A percentile compares a stretch with the other conserved stretches of the same genome.
Evolutionary conservation across 257 asterid species (phyloP).

Genomic region (Coffea canephora): DNA sequence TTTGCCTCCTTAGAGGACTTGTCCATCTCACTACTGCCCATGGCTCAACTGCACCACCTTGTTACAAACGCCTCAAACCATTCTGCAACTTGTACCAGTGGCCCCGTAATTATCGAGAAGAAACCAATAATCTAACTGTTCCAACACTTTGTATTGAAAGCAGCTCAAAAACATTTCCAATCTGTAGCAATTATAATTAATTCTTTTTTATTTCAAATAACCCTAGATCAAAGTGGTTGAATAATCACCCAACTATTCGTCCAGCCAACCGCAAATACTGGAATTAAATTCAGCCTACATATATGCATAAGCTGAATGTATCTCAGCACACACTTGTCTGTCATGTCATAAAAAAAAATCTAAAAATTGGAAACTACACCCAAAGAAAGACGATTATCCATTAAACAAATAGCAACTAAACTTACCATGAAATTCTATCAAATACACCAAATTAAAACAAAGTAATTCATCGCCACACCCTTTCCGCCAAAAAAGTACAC

Average conservation of each 20-base stretch:
- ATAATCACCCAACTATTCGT: background rate
- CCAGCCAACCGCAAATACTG: background rate
- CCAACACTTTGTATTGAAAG: background rate
- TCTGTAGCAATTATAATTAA: background rate
- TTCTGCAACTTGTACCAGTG: slow-evolving; percentile 31
- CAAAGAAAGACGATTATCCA: background rate
- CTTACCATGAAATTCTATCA: background rate
- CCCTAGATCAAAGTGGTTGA: background rate
- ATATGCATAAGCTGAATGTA: background rate
- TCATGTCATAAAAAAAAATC: background rate
- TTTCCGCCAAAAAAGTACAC: background rate
- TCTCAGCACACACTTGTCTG: background rate
- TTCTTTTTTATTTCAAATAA: background rate
- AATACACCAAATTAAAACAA: background rate
- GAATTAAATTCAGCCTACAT: background rate
- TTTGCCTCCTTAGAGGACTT: slow-evolving; percentile 75
- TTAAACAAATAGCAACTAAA: background rate
- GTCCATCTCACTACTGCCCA: slow-evolving; percentile 82
- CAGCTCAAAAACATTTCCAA: slow-evolving; percentile 2
- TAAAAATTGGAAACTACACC: background rate
- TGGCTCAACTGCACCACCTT: slow-evolving; percentile 38
- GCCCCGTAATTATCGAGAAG: slow-evolving; percentile 6
- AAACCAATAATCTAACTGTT: slow-evolving; percentile 5
- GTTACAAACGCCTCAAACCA: slow-evolving; percentile 35
- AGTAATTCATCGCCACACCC: background rate